phyloP scores from a whole-genome alignment of 306 rosid genomes.

The Quercus gilva region DNA sequence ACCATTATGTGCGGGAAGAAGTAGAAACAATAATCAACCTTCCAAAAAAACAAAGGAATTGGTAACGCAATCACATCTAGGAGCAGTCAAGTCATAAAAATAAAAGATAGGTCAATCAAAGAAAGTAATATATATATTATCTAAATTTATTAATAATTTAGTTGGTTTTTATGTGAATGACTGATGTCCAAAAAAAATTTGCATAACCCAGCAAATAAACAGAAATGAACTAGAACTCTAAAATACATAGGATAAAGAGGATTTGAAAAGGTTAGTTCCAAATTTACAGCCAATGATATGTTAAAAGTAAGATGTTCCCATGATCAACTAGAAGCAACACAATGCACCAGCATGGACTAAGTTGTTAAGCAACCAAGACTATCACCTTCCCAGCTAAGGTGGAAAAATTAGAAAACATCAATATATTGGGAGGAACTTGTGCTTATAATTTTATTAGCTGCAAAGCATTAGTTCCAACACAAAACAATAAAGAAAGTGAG shows the following conservation, averaged over 20 bases:
- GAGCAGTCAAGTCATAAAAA: background rate
- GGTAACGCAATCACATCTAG: background rate
- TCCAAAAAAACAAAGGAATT: background rate
- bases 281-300: background rate
- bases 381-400: background rate
- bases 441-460: background rate
- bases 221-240: no score
- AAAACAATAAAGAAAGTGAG: background rate
- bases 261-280: background rate
- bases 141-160: no score
- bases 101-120: background rate
- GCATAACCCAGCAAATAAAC: background rate
- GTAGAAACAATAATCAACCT: background rate
- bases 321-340: background rate
- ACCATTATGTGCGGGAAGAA: background rate
- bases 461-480: background rate
- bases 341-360: background rate
- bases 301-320: background rate
- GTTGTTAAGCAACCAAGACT: background rate
- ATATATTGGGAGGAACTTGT: background rate
- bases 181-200: background rate
- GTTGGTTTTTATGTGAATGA: no score
- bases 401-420: background rate
- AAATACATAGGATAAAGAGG: no score
- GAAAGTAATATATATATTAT: background rate